Evolutionary conservation across 495 filamentous ascomycete species (phyloP).

Genomic region (Aspergillus incahuasiensis): DNA sequence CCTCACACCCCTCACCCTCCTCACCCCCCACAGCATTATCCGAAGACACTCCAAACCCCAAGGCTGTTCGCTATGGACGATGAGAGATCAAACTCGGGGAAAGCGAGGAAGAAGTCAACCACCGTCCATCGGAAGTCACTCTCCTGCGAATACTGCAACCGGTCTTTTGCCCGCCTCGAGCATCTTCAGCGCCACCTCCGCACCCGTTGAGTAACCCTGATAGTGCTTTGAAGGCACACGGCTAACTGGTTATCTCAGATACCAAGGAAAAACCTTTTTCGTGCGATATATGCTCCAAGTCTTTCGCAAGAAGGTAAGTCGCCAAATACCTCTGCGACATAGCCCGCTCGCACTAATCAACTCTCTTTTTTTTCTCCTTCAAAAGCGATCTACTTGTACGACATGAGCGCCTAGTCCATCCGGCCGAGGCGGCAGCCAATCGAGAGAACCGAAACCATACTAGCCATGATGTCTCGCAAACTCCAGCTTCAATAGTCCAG

Average conservation of each 20-base stretch:
- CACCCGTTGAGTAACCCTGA: conserved; percentile 48
- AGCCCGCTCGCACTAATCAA: conserved; percentile 25
- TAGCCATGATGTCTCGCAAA: conserved; percentile 32
- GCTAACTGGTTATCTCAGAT: conserved; percentile 37
- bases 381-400: conserved; percentile 64
- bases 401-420: conserved; percentile 70
- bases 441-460: conserved; percentile 38
- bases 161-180: conserved; percentile 48
- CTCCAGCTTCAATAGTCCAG: conserved; percentile 36
- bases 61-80: conserved; percentile 39
- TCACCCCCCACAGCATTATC: conserved; percentile 41
- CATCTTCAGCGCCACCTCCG: conserved; percentile 53
- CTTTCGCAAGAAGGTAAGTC: conserved; percentile 47
- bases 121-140: conserved; percentile 43
- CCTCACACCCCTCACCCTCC: too few species aligned
- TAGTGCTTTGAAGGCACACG: conserved; percentile 9
- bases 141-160: conserved; percentile 47
- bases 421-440: conserved; percentile 50
- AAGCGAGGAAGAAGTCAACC: conserved; percentile 41
- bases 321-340: conserved; percentile 1
- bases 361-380: not conserved
- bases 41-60: conserved; percentile 22
- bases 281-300: conserved; percentile 49
- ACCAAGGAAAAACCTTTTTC: conserved; percentile 54
- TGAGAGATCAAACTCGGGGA: conserved; percentile 35